Base-by-base conservation (phyloP, 345 rosid species). In the Geranium brycei region DNA sequence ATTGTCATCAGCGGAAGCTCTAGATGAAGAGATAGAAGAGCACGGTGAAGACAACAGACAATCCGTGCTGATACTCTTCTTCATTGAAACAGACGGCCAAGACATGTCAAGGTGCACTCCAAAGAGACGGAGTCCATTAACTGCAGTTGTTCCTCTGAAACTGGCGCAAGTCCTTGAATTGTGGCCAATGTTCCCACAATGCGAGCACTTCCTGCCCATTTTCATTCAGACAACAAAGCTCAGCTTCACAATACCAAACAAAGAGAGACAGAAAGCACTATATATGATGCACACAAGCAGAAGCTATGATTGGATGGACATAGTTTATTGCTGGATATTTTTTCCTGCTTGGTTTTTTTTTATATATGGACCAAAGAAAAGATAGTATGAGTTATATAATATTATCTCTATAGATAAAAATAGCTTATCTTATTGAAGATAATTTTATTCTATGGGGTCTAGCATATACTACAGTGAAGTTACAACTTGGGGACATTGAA, bases 181-280 rank as follows among this genome's bases (percentile, higher is more conserved):
- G 59, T 86, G 91, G 38, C 91, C 91, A 7, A 63, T 70, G 78
- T 76, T 83, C 57, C 88, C 83, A 59, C 88, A 85, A 62, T 80
- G 86, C 59, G 91, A 85, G 77, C 91, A 85, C 65, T 79, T 85
- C 64, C 91, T 85, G 71, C 84, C 82, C 91, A 85, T 85, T 64
- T 75, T 68, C 64, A 57, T 59, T 69, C 73, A 62, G 75, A 76
- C 76, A 71, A 60, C 76, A 71, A 60, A 63, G 16, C 62, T 18
- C 19, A 17, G 47, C 30, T n/a, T 0, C 59, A 63, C 55, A 55
- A 68, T 60, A 64, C 56, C 64, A 62, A 66, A 47, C 7, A 59
- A 17, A 61, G 30, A 65, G 58, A 59, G 61, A 60, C 59, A 32
- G 66, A 68, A 68, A 76, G 65, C 61, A 64, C 73, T 62, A 35